Evolutionary conservation across 768 basidiomycete species (phyloP), one percentile per base, ranked within the genome.

Genomic region (Trametes maxima): DNA sequence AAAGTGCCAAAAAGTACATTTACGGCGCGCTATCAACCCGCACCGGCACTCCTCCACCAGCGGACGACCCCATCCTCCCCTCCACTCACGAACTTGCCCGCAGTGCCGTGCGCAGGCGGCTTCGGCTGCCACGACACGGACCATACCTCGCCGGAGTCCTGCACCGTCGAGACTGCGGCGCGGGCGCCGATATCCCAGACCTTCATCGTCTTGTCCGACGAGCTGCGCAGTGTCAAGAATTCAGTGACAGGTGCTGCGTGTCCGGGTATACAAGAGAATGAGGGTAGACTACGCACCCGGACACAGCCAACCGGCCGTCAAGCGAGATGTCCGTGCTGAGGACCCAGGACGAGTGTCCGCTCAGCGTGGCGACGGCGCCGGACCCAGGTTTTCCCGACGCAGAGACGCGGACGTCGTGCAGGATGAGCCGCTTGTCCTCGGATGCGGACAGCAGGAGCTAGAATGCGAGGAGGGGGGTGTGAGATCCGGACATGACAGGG

Each of bases 261-360:
- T 11, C 35, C 17, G 21, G 10, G 8, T 14, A 10, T 35, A 8
- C 17, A 7, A 24, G 39, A 46, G 22, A 47, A 12, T 13, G 45
- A 39, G n/a, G 14, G 2, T 35, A 14, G 5, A 7, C 22, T 6
- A 75, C 81, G 60, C 72, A 93, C 91, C 94, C 93, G 57, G 91
- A 93, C 17, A 92, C 80, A 14, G 86, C 89, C 19, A 94, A 81
- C 51, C 86, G 82, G 8, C 86, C 86, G 71, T 95, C 94, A 11
- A 88, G 90, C 28, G 92, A 90, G 43, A 95, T 84, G 68, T 92
- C 90, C 7, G 86, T 79, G 68, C 86, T 88, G 39, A 98, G 80
- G 2, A 94, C 92, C 94, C 95, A 96, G 11, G 94, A 95, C 0
- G 91, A 83, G 72, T 98, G 95, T 0, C 95, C 95, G 5, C 85